These are phyloP conservation scores for Solanum dulcamara DNA, from an alignment of 257 asterid species.

Conservation along the genomic window DNA sequence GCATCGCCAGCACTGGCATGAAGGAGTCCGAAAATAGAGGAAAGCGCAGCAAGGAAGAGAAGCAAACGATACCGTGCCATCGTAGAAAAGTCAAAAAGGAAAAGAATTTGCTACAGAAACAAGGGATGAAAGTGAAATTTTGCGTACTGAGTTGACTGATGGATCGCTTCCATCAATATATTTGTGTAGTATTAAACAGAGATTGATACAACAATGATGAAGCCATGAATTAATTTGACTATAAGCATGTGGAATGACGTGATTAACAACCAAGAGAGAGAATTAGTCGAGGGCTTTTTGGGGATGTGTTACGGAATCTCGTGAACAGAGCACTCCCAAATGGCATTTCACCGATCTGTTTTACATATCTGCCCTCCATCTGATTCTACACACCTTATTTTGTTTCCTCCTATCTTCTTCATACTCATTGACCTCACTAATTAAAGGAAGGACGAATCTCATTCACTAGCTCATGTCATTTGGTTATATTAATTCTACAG, in stretches of 20 bases:
- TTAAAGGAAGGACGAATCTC: too few species aligned
- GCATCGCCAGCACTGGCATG: slow-evolving; percentile 62
- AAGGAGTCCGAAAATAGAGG: slow-evolving; percentile 24
- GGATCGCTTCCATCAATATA: slow-evolving; percentile 11
- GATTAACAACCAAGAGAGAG: background rate
- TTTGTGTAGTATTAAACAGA: background rate
- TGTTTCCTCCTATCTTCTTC: too few species aligned
- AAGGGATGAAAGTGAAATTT: slow-evolving; percentile 5
- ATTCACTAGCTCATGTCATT: too few species aligned
- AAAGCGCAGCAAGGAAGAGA: slow-evolving; percentile 30
- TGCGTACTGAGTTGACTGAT: slow-evolving; percentile 11
- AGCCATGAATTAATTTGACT: background rate
- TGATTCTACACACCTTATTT: background rate
- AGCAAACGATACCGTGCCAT: slow-evolving; percentile 24
- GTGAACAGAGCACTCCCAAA: slow-evolving; percentile 6
- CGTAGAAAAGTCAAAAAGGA: background rate
- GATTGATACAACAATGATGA: background rate
- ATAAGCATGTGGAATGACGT: background rate
- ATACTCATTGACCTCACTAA: too few species aligned
- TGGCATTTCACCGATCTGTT: background rate
- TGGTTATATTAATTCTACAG: too few species aligned
- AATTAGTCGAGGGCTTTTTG: background rate
- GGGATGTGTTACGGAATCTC: slow-evolving; percentile 8
- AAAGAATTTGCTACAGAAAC: slow-evolving; percentile 2
- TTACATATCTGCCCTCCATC: background rate